phyloP scores from a whole-genome alignment of 2,329 filamentous ascomycete genomes.

The Nigrospora osmanthi region DNA sequence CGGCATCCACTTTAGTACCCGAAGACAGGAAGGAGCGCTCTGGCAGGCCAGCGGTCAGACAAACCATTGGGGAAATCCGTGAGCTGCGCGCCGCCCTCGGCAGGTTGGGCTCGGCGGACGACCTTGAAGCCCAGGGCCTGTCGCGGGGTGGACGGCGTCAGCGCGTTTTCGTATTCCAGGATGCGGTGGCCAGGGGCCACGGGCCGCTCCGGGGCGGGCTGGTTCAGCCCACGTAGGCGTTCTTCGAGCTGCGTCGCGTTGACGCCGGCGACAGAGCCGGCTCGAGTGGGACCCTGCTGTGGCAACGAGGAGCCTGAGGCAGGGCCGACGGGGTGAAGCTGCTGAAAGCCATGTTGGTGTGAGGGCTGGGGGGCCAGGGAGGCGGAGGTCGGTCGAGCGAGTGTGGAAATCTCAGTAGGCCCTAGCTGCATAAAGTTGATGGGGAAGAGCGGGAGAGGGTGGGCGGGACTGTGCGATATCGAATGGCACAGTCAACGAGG shows the following conservation, averaged over 20 bases:
- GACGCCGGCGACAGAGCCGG: slow-evolving; percentile 8
- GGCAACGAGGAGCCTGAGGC: slow-evolving; percentile 28
- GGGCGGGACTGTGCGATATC: slow-evolving; percentile 40
- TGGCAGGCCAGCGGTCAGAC: slow-evolving; percentile 12
- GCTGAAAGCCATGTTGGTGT: slow-evolving; percentile 50
- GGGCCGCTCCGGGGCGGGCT: slow-evolving; percentile 17
- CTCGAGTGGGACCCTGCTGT: slow-evolving; percentile 20
- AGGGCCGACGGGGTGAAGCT: slow-evolving; percentile 30
- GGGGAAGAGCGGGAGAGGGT: slow-evolving; percentile 18
- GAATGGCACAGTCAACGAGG: slow-evolving; percentile 40
- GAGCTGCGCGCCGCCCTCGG: slow-evolving; percentile 33
- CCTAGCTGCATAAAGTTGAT: slow-evolving; percentile 59
- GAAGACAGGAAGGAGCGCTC: too few species aligned
- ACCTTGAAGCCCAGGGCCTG: slow-evolving; percentile 49
- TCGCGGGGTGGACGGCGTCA: slow-evolving; percentile 36
- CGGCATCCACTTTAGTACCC: not conserved
- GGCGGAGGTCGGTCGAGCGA: slow-evolving; percentile 19
- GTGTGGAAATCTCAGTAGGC: slow-evolving; percentile 28
- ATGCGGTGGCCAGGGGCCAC: slow-evolving; percentile 43
- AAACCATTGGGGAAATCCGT: slow-evolving; percentile 74
- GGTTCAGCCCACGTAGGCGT: slow-evolving; percentile 44
- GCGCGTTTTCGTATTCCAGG: slow-evolving; percentile 53
- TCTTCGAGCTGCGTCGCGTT: slow-evolving; percentile 33
- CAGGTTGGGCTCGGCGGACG: slow-evolving; percentile 35
- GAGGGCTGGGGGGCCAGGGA: slow-evolving; percentile 21